Base-by-base conservation (phyloP, 1,284 basidiomycete species). In the Cryptococcus amylolentus region DNA sequence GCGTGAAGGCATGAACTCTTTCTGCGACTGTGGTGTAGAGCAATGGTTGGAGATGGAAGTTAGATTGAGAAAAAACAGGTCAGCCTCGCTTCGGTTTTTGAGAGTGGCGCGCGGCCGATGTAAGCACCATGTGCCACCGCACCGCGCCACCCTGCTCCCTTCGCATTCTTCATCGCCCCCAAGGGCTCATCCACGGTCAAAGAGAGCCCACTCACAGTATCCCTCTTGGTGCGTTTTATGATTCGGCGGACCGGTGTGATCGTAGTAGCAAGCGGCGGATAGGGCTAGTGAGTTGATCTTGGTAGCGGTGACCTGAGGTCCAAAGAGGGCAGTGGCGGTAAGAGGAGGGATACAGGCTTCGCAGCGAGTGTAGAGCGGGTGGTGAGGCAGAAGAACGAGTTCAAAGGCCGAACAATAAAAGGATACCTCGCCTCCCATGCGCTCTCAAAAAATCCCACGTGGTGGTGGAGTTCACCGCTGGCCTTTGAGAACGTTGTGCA, bases 1-100 rank as follows among this genome's bases (percentile, higher is more conserved):
- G 54, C 50, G 44, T 46, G 57, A 59, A 61, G 57, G 64, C 64
- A 65, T 65, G 58, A 65, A 65, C 64, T 58, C 61, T 49, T 50
- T 46, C 39, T 51, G 48, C 49, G 49, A 57, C 57, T 58, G 42
- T 37, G 35, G 55, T 14, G 39, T 26, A 44, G 26, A 45, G 18
- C 6, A 18, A n/a, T 49, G 7, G 31, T 35, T 6, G 31, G 31
- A 35, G 31, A 35, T 35, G 31, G 10, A 35, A 35, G 31, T 35
- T 1, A 35, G 10, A 10, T 6, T 35, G 31, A 35, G 31, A 35
- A 35, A 38, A 12, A 31, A 49, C 1, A 14, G 12, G 16, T 35
- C n/a, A 38, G 16, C 48, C 23, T 39, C 16, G 35, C 13, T 49
- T 20, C 28, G 48, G 13, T 20, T 39, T 20, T 28, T 20, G n/a